phyloP scores from a whole-genome alignment of 2,329 filamentous ascomycete genomes.

The Trichoderma atroviride region DNA sequence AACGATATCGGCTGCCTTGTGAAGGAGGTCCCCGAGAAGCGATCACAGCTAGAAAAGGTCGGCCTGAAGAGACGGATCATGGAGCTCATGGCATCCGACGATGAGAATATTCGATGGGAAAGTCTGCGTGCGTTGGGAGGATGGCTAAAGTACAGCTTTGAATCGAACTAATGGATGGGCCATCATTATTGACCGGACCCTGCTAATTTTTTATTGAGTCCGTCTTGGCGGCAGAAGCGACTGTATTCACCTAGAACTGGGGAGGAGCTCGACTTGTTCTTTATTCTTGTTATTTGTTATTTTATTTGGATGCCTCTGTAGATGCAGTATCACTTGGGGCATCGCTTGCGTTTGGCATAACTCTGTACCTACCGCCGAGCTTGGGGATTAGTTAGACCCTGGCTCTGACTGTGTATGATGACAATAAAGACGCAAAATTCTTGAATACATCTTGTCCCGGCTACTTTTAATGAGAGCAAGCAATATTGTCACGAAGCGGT shows the following conservation, averaged over 20 bases:
- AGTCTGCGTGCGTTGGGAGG: conserved; percentile 78
- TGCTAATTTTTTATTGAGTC: conserved; percentile 1
- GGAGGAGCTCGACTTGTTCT: neutral
- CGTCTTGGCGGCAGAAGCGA: conserved; percentile 9
- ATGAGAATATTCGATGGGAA: conserved; percentile 91
- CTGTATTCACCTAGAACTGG: conserved; percentile 1
- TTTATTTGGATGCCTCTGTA: conserved; percentile 27
- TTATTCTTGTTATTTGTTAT: conserved; percentile 10
- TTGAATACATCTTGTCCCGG: neutral
- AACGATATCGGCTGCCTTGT: conserved; percentile 90
- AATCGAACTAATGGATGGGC: conserved; percentile 39
- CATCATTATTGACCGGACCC: neutral
- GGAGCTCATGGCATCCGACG: conserved; percentile 88
- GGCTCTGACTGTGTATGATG: conserved; percentile 23
- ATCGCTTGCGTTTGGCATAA: conserved; percentile 39
- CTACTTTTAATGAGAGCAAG: neutral
- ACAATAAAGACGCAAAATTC: conserved; percentile 19
- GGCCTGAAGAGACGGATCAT: conserved; percentile 86
- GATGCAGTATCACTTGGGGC: conserved; percentile 33
- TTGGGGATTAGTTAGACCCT: conserved; percentile 27
- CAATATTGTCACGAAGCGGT: neutral
- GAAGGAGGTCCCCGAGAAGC: conserved; percentile 84
- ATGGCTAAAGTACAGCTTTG: conserved; percentile 67
- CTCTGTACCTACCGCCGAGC: conserved; percentile 31
- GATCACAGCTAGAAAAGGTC: conserved; percentile 76